Percentiles rank a stretch among this genome's conserved stretches.
These are phyloP conservation scores for Atkinsonella texensis DNA, from an alignment of 2,329 filamentous ascomycete species.

Conservation along the genomic window DNA sequence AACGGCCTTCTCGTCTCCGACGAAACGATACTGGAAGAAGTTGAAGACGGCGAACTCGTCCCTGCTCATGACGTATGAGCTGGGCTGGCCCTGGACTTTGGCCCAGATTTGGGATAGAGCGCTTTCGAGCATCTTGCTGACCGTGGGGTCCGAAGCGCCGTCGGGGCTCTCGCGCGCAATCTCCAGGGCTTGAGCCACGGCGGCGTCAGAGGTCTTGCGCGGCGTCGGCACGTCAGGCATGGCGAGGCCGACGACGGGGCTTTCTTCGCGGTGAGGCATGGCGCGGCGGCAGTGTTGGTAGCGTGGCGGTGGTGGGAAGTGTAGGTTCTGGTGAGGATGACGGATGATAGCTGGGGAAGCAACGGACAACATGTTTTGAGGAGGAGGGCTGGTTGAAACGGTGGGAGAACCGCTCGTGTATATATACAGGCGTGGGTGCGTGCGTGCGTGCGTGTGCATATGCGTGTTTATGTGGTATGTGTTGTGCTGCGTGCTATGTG, in stretches of 20 bases:
- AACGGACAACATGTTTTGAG: slow-evolving; percentile 13
- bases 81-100: slow-evolving; percentile 51
- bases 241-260: slow-evolving; percentile 7
- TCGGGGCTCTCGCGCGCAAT: slow-evolving; percentile 63
- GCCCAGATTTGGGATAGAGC: slow-evolving; percentile 55
- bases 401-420: slow-evolving; percentile 9
- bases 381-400: background rate
- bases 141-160: slow-evolving; percentile 47
- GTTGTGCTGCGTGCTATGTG: background rate
- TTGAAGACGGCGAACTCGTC: slow-evolving; percentile 84
- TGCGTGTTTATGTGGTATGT: too few relatives aligned
- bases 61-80: slow-evolving; percentile 59
- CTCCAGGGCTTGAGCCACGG: slow-evolving; percentile 58
- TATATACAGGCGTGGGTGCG: slow-evolving; percentile 7
- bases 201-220: slow-evolving; percentile 20
- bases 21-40: slow-evolving; percentile 61
- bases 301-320: background rate
- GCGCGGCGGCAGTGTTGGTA: background rate
- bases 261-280: slow-evolving; percentile 14
- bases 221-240: slow-evolving; percentile 5
- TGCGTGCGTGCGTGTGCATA: background rate
- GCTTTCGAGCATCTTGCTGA: slow-evolving; percentile 53
- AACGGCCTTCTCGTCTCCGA: slow-evolving; percentile 35
- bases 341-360: slow-evolving; percentile 9
- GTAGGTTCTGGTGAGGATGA: slow-evolving; percentile 3